Conservation (phyloP, 164 flowering plant species). For the Echeveria elegans region DNA sequence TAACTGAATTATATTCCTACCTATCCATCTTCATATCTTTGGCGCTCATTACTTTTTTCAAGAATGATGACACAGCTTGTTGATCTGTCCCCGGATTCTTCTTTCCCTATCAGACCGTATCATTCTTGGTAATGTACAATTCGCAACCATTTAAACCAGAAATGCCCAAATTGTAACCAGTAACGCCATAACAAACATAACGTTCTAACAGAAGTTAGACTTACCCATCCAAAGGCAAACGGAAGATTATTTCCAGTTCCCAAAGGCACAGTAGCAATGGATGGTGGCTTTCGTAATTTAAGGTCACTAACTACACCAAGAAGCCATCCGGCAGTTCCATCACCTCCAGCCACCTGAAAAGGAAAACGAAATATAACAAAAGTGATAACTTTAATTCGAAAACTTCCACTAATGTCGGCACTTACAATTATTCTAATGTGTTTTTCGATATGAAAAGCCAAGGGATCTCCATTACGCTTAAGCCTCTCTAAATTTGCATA, state of each 20-base stretch:
- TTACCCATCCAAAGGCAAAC: conserved; percentile 93
- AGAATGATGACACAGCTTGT: conserved; percentile 50
- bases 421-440: conserved; percentile 69
- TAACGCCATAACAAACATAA: no score
- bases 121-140: not conserved
- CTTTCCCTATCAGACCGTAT: conserved; percentile 57
- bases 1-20: conserved; percentile 18
- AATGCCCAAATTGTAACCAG: no score
- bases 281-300: conserved; percentile 68
- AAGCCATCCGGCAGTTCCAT: conserved; percentile 97
- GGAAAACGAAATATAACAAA: not conserved
- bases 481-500: conserved; percentile 58
- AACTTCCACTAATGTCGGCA: no score
- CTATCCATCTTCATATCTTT: conserved; percentile 90
- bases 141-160: not conserved
- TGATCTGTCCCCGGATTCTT: conserved; percentile 83
- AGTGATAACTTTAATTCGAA: not conserved
- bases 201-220: conserved; percentile 12
- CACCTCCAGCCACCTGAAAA: conserved; percentile 96
- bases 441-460: conserved; percentile 37
- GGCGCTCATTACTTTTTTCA: conserved; percentile 59
- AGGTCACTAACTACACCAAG: conserved; percentile 94
- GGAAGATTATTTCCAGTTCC: conserved; percentile 98
- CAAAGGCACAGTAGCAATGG: conserved; percentile 85
- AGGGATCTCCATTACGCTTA: conserved; percentile 27